Evolutionary conservation across 2,329 filamentous ascomycete species (phyloP), one percentile per base, ranked within the genome.

Genomic region (Colletotrichum sp.): DNA sequence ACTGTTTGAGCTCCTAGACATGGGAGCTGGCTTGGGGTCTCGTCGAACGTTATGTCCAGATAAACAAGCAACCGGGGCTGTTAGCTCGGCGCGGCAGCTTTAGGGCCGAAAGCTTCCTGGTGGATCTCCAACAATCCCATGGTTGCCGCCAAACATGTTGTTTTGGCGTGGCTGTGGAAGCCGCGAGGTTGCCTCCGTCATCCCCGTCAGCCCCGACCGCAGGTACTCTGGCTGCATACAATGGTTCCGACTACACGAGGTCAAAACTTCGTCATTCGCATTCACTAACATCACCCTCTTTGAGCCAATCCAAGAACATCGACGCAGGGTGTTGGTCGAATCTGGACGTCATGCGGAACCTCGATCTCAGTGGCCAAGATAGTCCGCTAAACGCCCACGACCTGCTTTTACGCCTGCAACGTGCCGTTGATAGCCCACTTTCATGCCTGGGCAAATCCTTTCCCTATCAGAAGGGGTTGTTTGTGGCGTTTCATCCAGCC

Each of bases 401-500:
- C 81, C 79, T 81, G 80, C 78, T 80, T 84, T 80, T 79, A 61
- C 71, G 77, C 66, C 80, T 87, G 86, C 86, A 86, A 80, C 78
- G 79, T 84, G 76, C 86, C 86, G 86, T 80, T 78, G 76, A 79
- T 84, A 80, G 81, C 80, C 79, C 79, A 80, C 80, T 78, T 79
- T 80, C 64, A 79, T 80, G 77, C 78, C 82, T 79, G 84, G 81
- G 81, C 78, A 83, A 79, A 81, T 82, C 81, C 80, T 79, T 84
- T 82, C 80, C 81, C 81, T 84, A 84, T 84, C 84, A 85, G 82
- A 84, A 83, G 78, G 78, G 80, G 79, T 80, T 86, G 85, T 86
- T 85, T 87, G 86, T 87, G 86, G 86, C 86, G 84, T 85, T 84
- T 87, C 82, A 82, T 85, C 85, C 84, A 83, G 82, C 80, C 79